Evolutionary conservation across 306 rosid genomes (phyloP).

Genomic region (Gastrolobium villosum): DNA sequence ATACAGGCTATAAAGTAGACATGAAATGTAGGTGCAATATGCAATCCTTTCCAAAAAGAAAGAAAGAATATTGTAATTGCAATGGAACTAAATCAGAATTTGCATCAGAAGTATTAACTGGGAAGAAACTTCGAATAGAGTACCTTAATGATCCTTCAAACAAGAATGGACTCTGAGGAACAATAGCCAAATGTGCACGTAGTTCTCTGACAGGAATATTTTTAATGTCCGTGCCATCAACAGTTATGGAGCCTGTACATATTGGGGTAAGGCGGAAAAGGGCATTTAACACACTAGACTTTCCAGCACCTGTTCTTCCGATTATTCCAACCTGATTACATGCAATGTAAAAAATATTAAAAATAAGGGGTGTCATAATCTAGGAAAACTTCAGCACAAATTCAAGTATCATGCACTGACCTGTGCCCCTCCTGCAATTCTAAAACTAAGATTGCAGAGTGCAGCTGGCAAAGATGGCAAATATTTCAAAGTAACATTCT

Average conservation of each 20-base stretch:
- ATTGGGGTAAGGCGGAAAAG: constrained; percentile 88
- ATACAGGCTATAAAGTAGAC: neutral
- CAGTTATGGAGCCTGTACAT: constrained; percentile 71
- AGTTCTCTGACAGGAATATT: constrained; percentile 80
- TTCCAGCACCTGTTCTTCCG: constrained; percentile 99
- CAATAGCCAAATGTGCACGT: constrained; percentile 86
- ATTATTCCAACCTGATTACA: constrained; percentile 83
- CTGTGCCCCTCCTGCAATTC: constrained; percentile 81
- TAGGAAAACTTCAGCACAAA: constrained; percentile 24
- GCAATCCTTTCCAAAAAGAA: constrained; percentile 15
- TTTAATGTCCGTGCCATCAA: constrained; percentile 79
- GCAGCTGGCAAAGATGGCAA: constrained; percentile 88
- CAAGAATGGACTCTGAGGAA: constrained; percentile 94
- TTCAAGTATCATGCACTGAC: constrained; percentile 51
- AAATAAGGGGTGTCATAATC: constrained; percentile 19
- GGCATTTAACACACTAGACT: constrained; percentile 93
- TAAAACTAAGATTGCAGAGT: constrained; percentile 78
- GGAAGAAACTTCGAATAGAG: constrained; percentile 9
- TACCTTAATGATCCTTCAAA: constrained; percentile 95
- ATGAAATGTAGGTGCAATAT: constrained; percentile 40
- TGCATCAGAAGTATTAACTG: constrained; percentile 12
- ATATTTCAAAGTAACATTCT: constrained; percentile 85
- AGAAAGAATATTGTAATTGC: neutral
- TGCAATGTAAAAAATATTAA: constrained; percentile 37
- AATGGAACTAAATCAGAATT: constrained; percentile 35